phyloP scores from a whole-genome alignment of 2,329 filamentous ascomycete species.

The Diaporthe capsici region DNA sequence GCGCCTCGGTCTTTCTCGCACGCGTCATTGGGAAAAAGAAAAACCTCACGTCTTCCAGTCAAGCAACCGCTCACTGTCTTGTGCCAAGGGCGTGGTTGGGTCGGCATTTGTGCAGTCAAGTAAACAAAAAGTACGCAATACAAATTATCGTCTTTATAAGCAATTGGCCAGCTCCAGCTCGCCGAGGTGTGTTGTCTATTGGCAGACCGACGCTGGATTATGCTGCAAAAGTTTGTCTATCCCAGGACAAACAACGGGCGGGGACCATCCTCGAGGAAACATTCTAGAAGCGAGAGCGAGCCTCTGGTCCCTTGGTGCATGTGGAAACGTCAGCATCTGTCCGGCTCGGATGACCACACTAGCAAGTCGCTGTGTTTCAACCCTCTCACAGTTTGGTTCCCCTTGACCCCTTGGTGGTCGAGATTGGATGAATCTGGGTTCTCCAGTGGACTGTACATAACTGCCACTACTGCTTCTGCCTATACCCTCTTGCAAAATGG shows the following conservation, averaged over 20 bases:
- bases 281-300: constrained; percentile 30
- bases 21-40: constrained; percentile 2
- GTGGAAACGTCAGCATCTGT: background rate
- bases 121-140: constrained; percentile 14
- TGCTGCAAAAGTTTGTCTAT: background rate
- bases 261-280: background rate
- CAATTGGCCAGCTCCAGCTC: background rate
- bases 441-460: background rate
- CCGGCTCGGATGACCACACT: constrained; percentile 23
- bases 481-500: background rate
- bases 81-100: constrained; percentile 1
- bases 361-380: background rate
- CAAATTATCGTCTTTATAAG: background rate
- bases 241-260: background rate
- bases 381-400: background rate
- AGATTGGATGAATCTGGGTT: background rate
- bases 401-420: background rate
- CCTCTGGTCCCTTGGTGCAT: constrained; percentile 18
- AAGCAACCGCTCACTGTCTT: constrained; percentile 7
- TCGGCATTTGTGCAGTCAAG: background rate
- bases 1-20: constrained; percentile 16
- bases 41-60: background rate
- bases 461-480: background rate
- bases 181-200: background rate
- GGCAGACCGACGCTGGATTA: no score